Percentiles rank a stretch among this genome's conserved stretches.
phyloP scores from a whole-genome alignment of 768 basidiomycete species.

The Lactifluus pinguis region DNA sequence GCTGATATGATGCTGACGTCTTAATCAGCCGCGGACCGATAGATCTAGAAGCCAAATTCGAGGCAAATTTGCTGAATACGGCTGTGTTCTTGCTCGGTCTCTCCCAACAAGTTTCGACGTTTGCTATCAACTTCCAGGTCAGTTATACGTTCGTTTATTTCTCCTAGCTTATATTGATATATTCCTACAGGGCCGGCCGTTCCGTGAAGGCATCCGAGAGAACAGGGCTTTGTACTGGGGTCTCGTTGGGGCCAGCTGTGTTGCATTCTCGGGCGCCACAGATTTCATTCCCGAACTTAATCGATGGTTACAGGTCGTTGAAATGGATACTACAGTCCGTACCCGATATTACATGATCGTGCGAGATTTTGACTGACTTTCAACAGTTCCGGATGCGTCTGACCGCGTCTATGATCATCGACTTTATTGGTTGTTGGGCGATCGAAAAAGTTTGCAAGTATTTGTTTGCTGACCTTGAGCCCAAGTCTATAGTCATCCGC shows the following conservation, averaged over 20 bases:
- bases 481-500: constrained; percentile 73
- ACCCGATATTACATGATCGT: background rate
- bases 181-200: constrained; percentile 70
- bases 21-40: constrained; percentile 55
- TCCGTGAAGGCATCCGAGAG: constrained; percentile 96
- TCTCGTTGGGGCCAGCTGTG: constrained; percentile 76
- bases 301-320: constrained; percentile 93
- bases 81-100: constrained; percentile 93
- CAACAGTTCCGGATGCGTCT: constrained; percentile 74
- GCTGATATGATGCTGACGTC: background rate
- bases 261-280: constrained; percentile 89
- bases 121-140: constrained; percentile 96
- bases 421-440: constrained; percentile 82
- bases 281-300: constrained; percentile 95
- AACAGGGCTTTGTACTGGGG: constrained; percentile 93
- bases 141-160: constrained; percentile 3
- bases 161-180: background rate
- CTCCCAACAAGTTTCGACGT: constrained; percentile 97
- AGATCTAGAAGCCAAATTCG: constrained; percentile 94
- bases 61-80: constrained; percentile 89
- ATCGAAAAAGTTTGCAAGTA: constrained; percentile 78
- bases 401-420: constrained; percentile 73
- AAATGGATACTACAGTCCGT: constrained; percentile 72
- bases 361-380: background rate
- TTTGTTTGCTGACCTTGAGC: constrained; percentile 82